Evolutionary conservation across 140 eudicot genomes (phyloP), one percentile per base, ranked within the genome.

Genomic region (Senecio squalidus): DNA sequence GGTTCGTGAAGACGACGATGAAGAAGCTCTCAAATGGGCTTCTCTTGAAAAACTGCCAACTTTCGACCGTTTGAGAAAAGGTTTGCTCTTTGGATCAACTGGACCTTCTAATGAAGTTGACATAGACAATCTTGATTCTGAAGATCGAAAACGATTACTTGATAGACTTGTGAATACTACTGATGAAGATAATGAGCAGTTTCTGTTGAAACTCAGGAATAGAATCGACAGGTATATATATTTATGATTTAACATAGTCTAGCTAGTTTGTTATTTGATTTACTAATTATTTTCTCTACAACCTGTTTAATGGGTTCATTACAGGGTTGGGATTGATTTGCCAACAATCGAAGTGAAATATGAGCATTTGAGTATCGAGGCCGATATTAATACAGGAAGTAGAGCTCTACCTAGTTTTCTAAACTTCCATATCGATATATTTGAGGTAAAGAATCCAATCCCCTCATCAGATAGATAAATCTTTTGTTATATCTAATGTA

Each of bases 21-120:
- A 88, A 59, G 96, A 88, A 69, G 87, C 96, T 16, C 82, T 88
- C 17, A 81, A 69, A 54, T 88, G 96, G 96, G 96, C 91, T 52
- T 77, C 94, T 3, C 73, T 88, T 5, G 90, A 88, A 57, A 88
- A 78, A 64, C 58, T 88, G 0, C 96, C 96, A 0, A 88, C 94
- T 15, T 88, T 69, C 28, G 72, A 74, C 60, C 74, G 96, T 28
- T 26, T 88, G 9, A 84, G 60, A 36, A 84, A 73, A 74, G 96
- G 94, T 6, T 46, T 88, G 39, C 46, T 88, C 5, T 62, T 72
- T 38, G 78, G 69, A 44, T 75, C 73, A 3, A 28, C 23, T 2
- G 67, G 64, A 6, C 71, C 53, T 1, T 45, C 73, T 2, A 50
- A 56, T 3, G 88, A 73, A 49, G 51, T 81, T 13, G 74, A 81